These are phyloP conservation scores for Arthrobotrys conoides DNA, from an alignment of 2,329 filamentous ascomycete species.

Conservation along the genomic window DNA sequence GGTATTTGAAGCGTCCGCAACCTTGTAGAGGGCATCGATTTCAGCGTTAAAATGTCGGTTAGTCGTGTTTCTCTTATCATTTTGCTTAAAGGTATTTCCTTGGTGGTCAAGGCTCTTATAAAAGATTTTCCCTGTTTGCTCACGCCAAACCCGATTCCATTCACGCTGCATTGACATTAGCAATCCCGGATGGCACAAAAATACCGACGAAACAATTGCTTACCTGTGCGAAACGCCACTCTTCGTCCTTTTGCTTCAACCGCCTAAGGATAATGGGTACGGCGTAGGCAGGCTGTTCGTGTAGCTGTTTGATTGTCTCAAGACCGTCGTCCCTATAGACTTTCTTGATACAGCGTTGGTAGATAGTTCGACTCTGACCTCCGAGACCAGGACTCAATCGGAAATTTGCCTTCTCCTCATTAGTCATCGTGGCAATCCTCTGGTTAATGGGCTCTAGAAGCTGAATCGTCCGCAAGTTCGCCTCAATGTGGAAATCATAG, in stretches of 20 bases:
- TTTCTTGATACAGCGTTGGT: slow-evolving; percentile 97
- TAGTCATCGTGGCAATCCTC: slow-evolving; percentile 84
- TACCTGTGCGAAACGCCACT: slow-evolving; percentile 90
- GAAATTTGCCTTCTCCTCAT: slow-evolving; percentile 80
- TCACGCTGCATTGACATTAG: slow-evolving; percentile 75
- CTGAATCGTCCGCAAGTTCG: slow-evolving; percentile 93
- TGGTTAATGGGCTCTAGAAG: slow-evolving; percentile 94
- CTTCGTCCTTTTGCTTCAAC: slow-evolving; percentile 95
- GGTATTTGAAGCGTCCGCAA: slow-evolving; percentile 77
- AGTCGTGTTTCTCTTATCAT: slow-evolving; percentile 91
- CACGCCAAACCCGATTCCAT: slow-evolving; percentile 99
- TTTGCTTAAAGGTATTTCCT: slow-evolving; percentile 87
- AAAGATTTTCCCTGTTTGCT: slow-evolving; percentile 94
- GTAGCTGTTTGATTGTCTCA: slow-evolving; percentile 89
- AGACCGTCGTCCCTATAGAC: slow-evolving; percentile 88
- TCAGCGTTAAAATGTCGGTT: slow-evolving; percentile 90
- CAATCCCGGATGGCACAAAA: not conserved
- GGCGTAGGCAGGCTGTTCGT: slow-evolving; percentile 84
- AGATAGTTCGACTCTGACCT: slow-evolving; percentile 95
- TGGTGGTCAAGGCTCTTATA: slow-evolving; percentile 97
- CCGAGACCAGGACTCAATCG: slow-evolving; percentile 86
- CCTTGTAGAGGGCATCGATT: slow-evolving; percentile 75
- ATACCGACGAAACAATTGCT: slow-evolving; percentile 65
- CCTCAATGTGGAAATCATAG: slow-evolving; percentile 98
- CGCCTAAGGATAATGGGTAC: slow-evolving; percentile 89